phyloP scores from a whole-genome alignment of 164 flowering plant genomes.

The Macadamia tetraphylla region DNA sequence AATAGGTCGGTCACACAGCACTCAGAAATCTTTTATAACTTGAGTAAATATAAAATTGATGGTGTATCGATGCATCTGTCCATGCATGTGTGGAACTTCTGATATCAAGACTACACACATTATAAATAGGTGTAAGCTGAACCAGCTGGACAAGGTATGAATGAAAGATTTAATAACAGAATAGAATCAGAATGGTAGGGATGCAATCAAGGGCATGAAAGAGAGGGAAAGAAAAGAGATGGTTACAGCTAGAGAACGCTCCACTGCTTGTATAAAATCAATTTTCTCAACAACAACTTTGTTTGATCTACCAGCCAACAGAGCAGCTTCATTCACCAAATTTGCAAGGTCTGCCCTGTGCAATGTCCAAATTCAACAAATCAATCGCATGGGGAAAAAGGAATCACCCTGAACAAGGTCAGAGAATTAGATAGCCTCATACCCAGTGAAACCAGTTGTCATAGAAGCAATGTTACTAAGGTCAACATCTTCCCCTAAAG shows the following conservation, averaged over 20 bases:
- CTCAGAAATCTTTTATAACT: too few relatives aligned
- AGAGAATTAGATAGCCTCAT: conserved; percentile 4
- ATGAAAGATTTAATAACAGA: too few relatives aligned
- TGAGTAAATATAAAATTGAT: too few relatives aligned
- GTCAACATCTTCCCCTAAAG: conserved; percentile 67
- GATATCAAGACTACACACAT: neutral
- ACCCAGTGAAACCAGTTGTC: conserved; percentile 99
- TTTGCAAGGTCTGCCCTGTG: conserved; percentile 99
- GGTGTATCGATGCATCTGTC: too few relatives aligned
- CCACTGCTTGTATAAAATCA: conserved; percentile 95
- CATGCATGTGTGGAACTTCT: too few relatives aligned
- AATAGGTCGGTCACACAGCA: too few relatives aligned
- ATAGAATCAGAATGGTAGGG: neutral
- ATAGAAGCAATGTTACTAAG: conserved; percentile 79
- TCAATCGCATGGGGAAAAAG: conserved; percentile 9
- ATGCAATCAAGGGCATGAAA: neutral
- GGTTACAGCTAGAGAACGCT: conserved; percentile 90
- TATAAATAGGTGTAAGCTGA: neutral
- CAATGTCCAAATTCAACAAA: conserved; percentile 17
- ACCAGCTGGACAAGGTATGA: neutral
- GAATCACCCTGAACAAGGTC: neutral
- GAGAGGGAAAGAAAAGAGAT: conserved; percentile 11
- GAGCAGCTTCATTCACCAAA: conserved; percentile 97
- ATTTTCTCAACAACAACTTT: conserved; percentile 74
- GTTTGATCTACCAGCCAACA: conserved; percentile 85